phyloP scores from a whole-genome alignment of 2,329 filamentous ascomycete genomes.

The Microdochium paspali region DNA sequence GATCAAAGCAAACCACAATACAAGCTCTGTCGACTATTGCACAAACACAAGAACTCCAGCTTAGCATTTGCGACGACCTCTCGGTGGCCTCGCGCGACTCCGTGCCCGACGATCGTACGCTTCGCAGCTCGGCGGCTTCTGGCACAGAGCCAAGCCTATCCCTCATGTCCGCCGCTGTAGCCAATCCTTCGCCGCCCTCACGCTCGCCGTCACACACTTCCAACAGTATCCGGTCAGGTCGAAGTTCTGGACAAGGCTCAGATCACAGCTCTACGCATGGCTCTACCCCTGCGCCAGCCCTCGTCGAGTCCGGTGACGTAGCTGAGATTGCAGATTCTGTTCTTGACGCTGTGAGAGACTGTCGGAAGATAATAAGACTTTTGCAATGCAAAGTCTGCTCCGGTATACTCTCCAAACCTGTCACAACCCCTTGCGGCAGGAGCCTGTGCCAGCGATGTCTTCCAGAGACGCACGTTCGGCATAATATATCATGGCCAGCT shows the following conservation, averaged over 20 bases:
- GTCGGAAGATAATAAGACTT: conserved; percentile 58
- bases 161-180: neutral
- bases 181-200: neutral
- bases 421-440: conserved; percentile 74
- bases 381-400: conserved; percentile 74
- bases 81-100: neutral
- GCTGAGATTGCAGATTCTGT: conserved; percentile 11
- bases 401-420: conserved; percentile 54
- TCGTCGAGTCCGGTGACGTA: conserved; percentile 9
- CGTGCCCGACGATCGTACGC: neutral
- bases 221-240: neutral
- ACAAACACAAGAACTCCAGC: too few species aligned
- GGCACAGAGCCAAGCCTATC: neutral
- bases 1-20: too few species aligned
- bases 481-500: conserved; percentile 70
- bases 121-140: neutral
- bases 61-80: neutral
- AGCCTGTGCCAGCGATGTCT: conserved; percentile 69
- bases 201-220: neutral
- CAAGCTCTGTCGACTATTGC: too few species aligned
- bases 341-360: conserved; percentile 41
- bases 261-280: conserved; percentile 8
- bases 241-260: neutral
- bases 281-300: conserved; percentile 7
- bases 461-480: conserved; percentile 53